phyloP scores from a whole-genome alignment of 257 asterid species.

The Penstemon eatonii region DNA sequence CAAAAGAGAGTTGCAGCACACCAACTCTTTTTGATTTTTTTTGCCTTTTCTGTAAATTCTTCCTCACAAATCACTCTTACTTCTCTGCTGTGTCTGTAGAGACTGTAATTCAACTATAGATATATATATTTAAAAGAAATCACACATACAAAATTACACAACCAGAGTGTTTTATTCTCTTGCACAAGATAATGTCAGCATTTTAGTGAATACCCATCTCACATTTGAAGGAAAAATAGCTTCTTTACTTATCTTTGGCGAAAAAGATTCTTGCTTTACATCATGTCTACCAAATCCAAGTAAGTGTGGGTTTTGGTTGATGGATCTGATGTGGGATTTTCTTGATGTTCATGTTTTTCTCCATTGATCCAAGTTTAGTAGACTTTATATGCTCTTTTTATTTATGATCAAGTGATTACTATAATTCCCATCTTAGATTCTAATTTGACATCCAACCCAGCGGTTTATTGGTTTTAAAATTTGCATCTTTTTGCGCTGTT shows the following conservation, averaged over 20 bases:
- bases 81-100: conserved; percentile 6
- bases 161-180: conserved; percentile 13
- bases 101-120: conserved; percentile 14
- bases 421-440: conserved; percentile 7
- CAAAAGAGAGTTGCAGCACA: conserved; percentile 3
- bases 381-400: conserved; percentile 11
- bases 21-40: background rate
- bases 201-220: conserved; percentile 27
- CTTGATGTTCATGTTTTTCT: conserved; percentile 33
- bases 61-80: conserved; percentile 25
- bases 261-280: conserved; percentile 16
- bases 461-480: conserved; percentile 3
- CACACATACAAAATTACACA: background rate
- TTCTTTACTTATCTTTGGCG: conserved; percentile 19
- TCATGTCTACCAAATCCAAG: conserved; percentile 82
- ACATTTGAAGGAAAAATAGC: conserved; percentile 5
- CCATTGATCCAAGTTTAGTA: conserved; percentile 2
- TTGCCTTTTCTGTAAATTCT: conserved; percentile 14
- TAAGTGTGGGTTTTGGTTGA: conserved; percentile 35
- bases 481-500: conserved; percentile 9
- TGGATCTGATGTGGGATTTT: conserved; percentile 44
- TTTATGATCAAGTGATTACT: conserved; percentile 8
- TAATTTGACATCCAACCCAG: background rate
- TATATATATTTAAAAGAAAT: background rate
- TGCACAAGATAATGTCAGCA: conserved; percentile 30